Evolutionary conservation across 805 yeast genomes (phyloP), one percentile per base, ranked within the genome.

Genomic region (Cyberlindnera bimundalis): DNA sequence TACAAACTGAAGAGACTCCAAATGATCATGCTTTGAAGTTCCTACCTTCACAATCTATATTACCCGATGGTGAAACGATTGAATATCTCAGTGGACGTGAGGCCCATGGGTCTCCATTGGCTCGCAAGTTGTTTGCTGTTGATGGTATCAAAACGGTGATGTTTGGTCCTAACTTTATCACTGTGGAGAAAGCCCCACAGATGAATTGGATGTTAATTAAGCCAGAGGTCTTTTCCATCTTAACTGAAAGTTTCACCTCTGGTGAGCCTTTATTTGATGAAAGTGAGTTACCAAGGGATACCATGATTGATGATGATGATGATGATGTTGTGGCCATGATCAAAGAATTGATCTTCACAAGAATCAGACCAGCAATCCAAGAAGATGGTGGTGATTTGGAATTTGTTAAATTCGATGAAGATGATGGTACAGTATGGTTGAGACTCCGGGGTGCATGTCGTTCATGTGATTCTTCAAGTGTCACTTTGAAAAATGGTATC

Each of bases 21-120:
- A 88, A 88, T 58, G 90, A 80, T 39, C 80, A 85, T 51, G 96
- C 96, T 0, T 63, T 88, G 42, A 88, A 88, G 68, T 88, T 88
- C 53, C 61, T 86, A 24, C 96, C 96, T 1, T 80, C 88, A 11
- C 77, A 73, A 62, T 68, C 70, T 32, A 75, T 87, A n/a, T 65
- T 87, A 14, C 83, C 83, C 3, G 71, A 67, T 16, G 77, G 78
- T 30, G 72, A 75, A 46, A 86, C 95, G 0, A 64, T 79, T 20
- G 96, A 88, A 61, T 84, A 79, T 51, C 66, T 82, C 29, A 72
- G 75, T 37, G 90, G 90, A 2, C 69, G 91, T 43, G 93, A 87
- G 47, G 91, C 95, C 0, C 65, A 69, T 39, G 69, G 76, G 33
- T 81, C 91, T 5, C 95, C 95, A 6, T 62, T 87, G 38, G 96